Evolutionary conservation across 768 basidiomycete genomes (phyloP).

Genomic region (Goffeauzyma gilvescens): DNA sequence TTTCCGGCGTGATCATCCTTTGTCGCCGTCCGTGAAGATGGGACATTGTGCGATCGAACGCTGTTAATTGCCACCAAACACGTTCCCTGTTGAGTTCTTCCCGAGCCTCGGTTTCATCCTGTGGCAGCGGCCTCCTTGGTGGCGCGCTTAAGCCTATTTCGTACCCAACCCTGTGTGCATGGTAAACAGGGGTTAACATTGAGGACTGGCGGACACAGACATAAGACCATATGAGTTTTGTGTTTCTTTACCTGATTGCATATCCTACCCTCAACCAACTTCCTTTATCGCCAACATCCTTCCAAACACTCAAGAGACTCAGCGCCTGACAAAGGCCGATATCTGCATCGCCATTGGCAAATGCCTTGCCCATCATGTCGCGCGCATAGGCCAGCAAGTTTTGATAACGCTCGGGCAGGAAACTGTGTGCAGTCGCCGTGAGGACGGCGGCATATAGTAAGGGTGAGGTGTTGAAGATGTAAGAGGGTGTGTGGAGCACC

Average conservation of each 20-base stretch:
- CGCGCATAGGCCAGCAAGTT: constrained; percentile 8
- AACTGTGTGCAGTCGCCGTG: constrained; percentile 8
- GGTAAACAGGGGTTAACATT: too few species aligned
- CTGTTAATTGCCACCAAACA: constrained; percentile 10
- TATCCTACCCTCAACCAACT: constrained; percentile 10
- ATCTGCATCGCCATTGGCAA: constrained; percentile 11
- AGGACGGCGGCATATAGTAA: constrained; percentile 15
- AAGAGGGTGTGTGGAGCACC: constrained; percentile 10
- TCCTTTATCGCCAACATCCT: constrained; percentile 11
- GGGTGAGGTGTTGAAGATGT: constrained; percentile 4
- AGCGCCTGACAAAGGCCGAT: constrained; percentile 13
- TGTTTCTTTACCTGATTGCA: constrained; percentile 9
- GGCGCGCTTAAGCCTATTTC: constrained; percentile 7
- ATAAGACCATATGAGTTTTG: too few species aligned
- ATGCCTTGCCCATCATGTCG: constrained; percentile 12
- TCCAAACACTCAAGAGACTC: constrained; percentile 15
- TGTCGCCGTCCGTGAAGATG: constrained; percentile 4
- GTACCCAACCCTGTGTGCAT: constrained; percentile 7
- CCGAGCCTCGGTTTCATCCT: constrained; percentile 11
- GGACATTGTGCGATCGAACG: constrained; percentile 10
- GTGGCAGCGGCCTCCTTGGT: constrained; percentile 5
- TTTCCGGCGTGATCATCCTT: constrained; percentile 8
- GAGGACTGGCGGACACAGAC: too few species aligned
- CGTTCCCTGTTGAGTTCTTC: constrained; percentile 15
- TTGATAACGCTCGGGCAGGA: constrained; percentile 5